Evolutionary conservation across 2,329 filamentous ascomycete genomes (phyloP).

Genomic region (Paecilomyces formosus): DNA sequence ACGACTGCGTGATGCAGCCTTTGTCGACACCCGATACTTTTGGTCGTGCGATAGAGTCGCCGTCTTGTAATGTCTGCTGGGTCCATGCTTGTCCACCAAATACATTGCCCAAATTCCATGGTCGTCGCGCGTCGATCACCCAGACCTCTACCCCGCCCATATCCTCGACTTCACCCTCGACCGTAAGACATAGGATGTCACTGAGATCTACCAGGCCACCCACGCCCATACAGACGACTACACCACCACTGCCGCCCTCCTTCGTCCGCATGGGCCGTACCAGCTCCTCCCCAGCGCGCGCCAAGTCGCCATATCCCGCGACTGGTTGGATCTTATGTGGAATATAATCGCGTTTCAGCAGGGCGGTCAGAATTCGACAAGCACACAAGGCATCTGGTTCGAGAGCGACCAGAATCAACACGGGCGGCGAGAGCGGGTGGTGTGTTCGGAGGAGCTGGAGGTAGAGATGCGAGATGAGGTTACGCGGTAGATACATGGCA

Average conservation of each 20-base stretch:
- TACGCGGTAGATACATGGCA: conserved; percentile 88
- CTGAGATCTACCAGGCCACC: conserved; percentile 86
- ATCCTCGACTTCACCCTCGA: conserved; percentile 56
- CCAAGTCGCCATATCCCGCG: conserved; percentile 82
- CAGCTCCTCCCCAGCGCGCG: conserved; percentile 68
- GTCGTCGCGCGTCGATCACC: conserved; percentile 83
- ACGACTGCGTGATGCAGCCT: conserved; percentile 64
- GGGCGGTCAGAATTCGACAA: conserved; percentile 81
- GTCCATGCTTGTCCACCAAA: conserved; percentile 64
- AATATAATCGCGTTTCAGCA: conserved; percentile 97
- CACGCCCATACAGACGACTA: conserved; percentile 87
- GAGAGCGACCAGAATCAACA: conserved; percentile 84
- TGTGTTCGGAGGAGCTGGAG: conserved; percentile 76
- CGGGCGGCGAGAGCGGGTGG: conserved; percentile 83
- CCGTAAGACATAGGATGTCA: conserved; percentile 63
- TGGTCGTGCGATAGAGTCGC: conserved; percentile 33
- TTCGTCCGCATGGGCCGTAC: conserved; percentile 80
- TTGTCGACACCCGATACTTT: conserved; percentile 61
- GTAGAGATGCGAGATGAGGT: conserved; percentile 85
- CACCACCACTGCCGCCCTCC: conserved; percentile 74
- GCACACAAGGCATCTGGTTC: conserved; percentile 94
- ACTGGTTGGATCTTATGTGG: conserved; percentile 96
- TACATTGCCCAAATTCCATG: conserved; percentile 91
- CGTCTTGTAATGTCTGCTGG: conserved; percentile 44
- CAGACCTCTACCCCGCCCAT: conserved; percentile 89